Base-by-base conservation (phyloP, 2,329 filamentous ascomycete species). In the Neonectria neomacrospora region DNA sequence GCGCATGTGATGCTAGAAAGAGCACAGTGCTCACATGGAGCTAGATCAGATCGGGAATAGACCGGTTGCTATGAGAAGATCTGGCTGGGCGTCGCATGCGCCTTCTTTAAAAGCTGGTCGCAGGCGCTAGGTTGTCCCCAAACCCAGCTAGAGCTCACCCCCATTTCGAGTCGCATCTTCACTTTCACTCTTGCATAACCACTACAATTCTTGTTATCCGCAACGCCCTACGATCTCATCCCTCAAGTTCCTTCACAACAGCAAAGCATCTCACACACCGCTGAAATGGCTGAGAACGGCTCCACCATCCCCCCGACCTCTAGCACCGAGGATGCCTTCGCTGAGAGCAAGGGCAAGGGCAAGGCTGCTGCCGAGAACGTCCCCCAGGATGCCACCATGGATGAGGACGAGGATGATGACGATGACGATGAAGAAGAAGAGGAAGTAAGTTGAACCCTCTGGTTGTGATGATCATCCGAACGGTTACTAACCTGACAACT, bases 271-370 rank as follows among this genome's bases (percentile, higher is more conserved):
- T 16, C 26, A 26, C 26, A 23, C 26, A 64, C 58, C 62, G 60
- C 59, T 64, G 72, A 58, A 71, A 85, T 88, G 84, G 79, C 84
- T 74, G 80, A 83, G 69, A 85, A 84, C 80, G 79, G 80, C 68
- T 75, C 80, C 70, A 83, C 82, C 66, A 76, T 82, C 75, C 80
- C 84, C 59, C 74, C 82, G 73, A 75, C 83, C 72, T 56, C 67
- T 34, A 75, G 75, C 64, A 66, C 73, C 55, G 76, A 78, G 66
- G 76, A 74, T 68, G 72, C 76, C 72, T 75, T 77, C 66, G 77
- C 85, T 65, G 84, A 88, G 74, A 81, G 84, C 79, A 97, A 97
- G 86, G 93, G 92, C 80, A 97, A 97, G 86, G 93, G 93, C 83
- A 97, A 97, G 85, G 86, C 88, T 53, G 76, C 82, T 54, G 80